Conservation (phyloP, 2,329 filamentous ascomycete genomes). For the Alternaria ventricosa region DNA sequence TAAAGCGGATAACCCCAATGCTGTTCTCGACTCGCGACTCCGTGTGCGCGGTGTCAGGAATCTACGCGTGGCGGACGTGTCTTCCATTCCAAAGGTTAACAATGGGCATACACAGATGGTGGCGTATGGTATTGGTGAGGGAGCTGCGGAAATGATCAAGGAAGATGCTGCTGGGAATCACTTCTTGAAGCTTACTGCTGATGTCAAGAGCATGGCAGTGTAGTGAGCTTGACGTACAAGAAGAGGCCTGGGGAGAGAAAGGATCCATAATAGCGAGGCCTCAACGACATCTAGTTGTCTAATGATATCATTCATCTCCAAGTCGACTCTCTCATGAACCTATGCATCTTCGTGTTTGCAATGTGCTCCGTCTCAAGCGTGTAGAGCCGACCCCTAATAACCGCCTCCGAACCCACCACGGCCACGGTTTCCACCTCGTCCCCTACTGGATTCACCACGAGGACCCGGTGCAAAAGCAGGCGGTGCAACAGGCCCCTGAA, state of each 20-base stretch:
- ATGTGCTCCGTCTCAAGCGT: not conserved
- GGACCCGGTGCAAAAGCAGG: not conserved
- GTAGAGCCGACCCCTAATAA: not conserved
- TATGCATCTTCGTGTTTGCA: not conserved
- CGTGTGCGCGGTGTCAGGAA: conserved; percentile 32
- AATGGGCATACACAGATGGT: conserved; percentile 47
- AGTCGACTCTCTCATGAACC: not conserved
- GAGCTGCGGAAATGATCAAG: conserved; percentile 42
- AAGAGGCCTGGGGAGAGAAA: not conserved
- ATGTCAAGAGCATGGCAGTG: not conserved
- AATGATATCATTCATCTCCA: not conserved
- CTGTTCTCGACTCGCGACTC: conserved; percentile 48
- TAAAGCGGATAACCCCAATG: conserved; percentile 32
- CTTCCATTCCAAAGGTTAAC: conserved; percentile 33
- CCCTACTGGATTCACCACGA: not conserved
- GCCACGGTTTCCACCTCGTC: not conserved
- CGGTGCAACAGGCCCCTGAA: not conserved
- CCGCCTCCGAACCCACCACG: not conserved
- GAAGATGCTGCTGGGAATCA: conserved; percentile 22
- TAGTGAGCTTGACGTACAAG: not conserved
- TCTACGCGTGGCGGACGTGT: conserved; percentile 38
- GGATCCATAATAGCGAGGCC: not conserved
- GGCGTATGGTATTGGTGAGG: conserved; percentile 44
- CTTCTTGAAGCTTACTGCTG: conserved; percentile 13
- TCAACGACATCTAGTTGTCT: not conserved